Evolutionary conservation across 306 rosid genomes (phyloP).

Genomic region (Calophaca sinica): DNA sequence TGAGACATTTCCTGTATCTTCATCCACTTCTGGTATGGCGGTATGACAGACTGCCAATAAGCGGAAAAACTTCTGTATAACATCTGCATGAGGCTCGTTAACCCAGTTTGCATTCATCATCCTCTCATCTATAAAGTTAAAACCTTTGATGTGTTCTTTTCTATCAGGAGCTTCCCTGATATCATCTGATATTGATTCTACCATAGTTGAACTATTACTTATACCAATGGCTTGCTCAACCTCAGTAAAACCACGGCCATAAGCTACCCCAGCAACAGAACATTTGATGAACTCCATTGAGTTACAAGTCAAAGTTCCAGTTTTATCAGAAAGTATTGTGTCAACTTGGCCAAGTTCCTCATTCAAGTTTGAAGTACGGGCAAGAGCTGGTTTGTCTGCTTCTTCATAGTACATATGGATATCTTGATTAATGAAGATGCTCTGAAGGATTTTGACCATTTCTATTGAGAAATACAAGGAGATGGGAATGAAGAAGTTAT

Average conservation of each 20-base stretch:
- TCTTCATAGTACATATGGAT: constrained; percentile 85
- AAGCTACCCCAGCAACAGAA: constrained; percentile 83
- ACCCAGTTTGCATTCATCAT: constrained; percentile 88
- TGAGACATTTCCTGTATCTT: constrained; percentile 61
- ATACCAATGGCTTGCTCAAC: constrained; percentile 67
- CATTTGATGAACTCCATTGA: constrained; percentile 94
- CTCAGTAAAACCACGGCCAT: constrained; percentile 78
- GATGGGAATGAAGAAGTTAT: constrained; percentile 72
- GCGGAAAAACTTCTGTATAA: constrained; percentile 68
- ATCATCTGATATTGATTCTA: constrained; percentile 33
- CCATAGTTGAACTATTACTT: constrained; percentile 52
- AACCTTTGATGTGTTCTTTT: constrained; percentile 65
- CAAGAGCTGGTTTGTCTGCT: constrained; percentile 84
- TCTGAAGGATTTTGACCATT: constrained; percentile 85
- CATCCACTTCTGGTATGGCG: constrained; percentile 86
- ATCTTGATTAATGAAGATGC: constrained; percentile 85
- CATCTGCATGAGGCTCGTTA: constrained; percentile 68
- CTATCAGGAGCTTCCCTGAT: constrained; percentile 41
- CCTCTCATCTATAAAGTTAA: constrained; percentile 79
- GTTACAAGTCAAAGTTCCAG: constrained; percentile 95
- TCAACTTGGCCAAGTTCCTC: constrained; percentile 93
- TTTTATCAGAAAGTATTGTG: constrained; percentile 92
- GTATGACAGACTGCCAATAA: constrained; percentile 89
- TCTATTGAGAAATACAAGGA: constrained; percentile 85
- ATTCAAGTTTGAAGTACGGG: constrained; percentile 92